Percentiles rank a stretch among this genome's conserved stretches.
Conservation (phyloP, 805 yeast genomes). For the Kregervanrija fluxuum region DNA sequence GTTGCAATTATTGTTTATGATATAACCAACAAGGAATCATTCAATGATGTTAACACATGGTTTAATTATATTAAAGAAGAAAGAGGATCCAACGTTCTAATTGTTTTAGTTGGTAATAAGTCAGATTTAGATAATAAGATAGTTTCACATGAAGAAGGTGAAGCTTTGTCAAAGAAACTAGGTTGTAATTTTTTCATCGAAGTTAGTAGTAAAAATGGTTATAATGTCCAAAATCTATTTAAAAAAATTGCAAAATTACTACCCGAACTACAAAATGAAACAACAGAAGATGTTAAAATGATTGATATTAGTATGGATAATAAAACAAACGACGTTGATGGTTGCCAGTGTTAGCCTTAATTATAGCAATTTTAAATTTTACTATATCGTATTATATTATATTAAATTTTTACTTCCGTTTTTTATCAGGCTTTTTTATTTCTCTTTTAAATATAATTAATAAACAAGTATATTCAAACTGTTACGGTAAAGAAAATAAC, state of each 20-base stretch:
- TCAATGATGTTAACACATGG: slow-evolving; percentile 84
- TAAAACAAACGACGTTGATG: slow-evolving; percentile 23
- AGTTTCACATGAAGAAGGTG: slow-evolving; percentile 80
- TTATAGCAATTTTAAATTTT: background rate
- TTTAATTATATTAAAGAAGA: slow-evolving; percentile 90
- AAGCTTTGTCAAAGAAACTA: slow-evolving; percentile 59
- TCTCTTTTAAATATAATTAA: background rate
- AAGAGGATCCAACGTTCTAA: slow-evolving; percentile 81
- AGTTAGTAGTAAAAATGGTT: slow-evolving; percentile 91
- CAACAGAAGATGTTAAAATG: slow-evolving; percentile 15
- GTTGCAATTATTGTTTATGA: slow-evolving; percentile 98
- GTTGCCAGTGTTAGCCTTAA: slow-evolving; percentile 33
- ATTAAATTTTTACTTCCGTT: background rate
- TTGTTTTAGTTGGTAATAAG: slow-evolving; percentile 90
- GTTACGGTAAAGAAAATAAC: too few relatives aligned
- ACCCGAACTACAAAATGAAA: slow-evolving; percentile 58
- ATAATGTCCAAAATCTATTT: slow-evolving; percentile 84
- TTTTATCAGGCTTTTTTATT: background rate
- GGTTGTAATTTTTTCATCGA: slow-evolving; percentile 82
- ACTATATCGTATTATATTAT: background rate
- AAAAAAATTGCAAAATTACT: slow-evolving; percentile 85
- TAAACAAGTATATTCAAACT: background rate
- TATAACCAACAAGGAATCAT: slow-evolving; percentile 78
- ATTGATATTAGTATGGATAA: slow-evolving; percentile 11
- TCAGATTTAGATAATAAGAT: slow-evolving; percentile 71